Evolutionary conservation across 2,329 filamentous ascomycete genomes (phyloP).

Genomic region (Nigrospora osmanthi): DNA sequence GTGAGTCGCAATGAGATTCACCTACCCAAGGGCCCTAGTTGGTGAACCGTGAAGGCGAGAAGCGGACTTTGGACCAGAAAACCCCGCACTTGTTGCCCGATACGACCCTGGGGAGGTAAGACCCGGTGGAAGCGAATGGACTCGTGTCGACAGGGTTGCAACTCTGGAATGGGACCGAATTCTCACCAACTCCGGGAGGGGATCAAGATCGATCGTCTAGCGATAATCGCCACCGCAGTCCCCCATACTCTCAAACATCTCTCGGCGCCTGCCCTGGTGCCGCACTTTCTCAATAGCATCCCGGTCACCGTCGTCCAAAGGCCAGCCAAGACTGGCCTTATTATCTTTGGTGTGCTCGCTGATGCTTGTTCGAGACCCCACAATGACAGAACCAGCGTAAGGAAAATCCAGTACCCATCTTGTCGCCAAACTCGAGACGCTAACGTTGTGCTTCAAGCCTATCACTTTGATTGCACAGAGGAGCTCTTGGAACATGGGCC

Average conservation of each 20-base stretch:
- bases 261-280: conserved; percentile 8
- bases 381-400: conserved; percentile 24
- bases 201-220: background rate
- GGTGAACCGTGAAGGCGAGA: too few species aligned
- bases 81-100: too few species aligned
- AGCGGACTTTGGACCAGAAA: too few species aligned
- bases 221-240: conserved; percentile 25
- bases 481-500: conserved; percentile 20
- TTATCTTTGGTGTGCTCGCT: conserved; percentile 19
- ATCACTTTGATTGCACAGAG: conserved; percentile 13
- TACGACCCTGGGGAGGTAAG: too few species aligned
- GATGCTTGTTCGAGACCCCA: conserved; percentile 22
- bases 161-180: background rate
- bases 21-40: too few species aligned
- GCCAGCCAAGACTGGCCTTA: conserved; percentile 14
- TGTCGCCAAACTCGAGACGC: conserved; percentile 20
- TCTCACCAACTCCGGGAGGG: too few species aligned
- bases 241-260: conserved; percentile 16
- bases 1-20: too few species aligned
- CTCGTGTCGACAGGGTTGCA: too few species aligned
- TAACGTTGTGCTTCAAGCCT: conserved; percentile 17
- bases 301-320: conserved; percentile 15
- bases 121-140: too few species aligned
- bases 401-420: conserved; percentile 25
- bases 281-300: conserved; percentile 13